phyloP scores from a whole-genome alignment of 257 asterid genomes.

The Solanum raphanifolium region DNA sequence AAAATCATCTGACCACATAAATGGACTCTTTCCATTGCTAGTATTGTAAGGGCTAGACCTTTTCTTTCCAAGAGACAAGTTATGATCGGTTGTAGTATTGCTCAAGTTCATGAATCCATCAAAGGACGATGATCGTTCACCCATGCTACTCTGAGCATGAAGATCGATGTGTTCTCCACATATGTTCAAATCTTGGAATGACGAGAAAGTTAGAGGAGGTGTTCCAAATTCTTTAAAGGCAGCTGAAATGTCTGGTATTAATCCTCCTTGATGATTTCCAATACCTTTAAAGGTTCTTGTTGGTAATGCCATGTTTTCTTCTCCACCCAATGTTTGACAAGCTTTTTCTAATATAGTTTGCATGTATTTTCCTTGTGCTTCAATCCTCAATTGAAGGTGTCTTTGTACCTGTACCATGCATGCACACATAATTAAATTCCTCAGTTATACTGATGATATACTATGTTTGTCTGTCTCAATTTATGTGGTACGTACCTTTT shows the following conservation, averaged over 20 bases:
- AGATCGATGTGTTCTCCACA: conserved; percentile 49
- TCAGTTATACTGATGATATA: neutral
- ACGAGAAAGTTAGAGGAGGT: conserved; percentile 36
- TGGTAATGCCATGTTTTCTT: conserved; percentile 28
- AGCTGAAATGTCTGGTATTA: conserved; percentile 25
- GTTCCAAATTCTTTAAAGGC: conserved; percentile 33
- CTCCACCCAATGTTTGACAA: conserved; percentile 90
- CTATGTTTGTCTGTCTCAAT: neutral
- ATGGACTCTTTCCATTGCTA: conserved; percentile 41
- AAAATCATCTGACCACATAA: conserved; percentile 65
- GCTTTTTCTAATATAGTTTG: conserved; percentile 88
- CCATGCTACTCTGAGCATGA: conserved; percentile 29
- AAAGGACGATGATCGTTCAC: conserved; percentile 30
- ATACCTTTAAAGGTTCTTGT: conserved; percentile 30
- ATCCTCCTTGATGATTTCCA: conserved; percentile 7
- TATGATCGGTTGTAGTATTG: conserved; percentile 6
- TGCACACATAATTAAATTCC: conserved; percentile 23
- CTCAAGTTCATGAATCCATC: conserved; percentile 23
- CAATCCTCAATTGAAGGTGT: conserved; percentile 91
- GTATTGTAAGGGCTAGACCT: conserved; percentile 38
- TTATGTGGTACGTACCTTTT: neutral
- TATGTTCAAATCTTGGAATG: conserved; percentile 83
- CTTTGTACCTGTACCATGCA: conserved; percentile 61
- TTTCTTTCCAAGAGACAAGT: conserved; percentile 38
- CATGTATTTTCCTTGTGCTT: conserved; percentile 99